These are phyloP conservation scores for Cryptosporidium sp. DNA, from an alignment of 169 alveolate genomes.

Conservation along the genomic window DNA sequence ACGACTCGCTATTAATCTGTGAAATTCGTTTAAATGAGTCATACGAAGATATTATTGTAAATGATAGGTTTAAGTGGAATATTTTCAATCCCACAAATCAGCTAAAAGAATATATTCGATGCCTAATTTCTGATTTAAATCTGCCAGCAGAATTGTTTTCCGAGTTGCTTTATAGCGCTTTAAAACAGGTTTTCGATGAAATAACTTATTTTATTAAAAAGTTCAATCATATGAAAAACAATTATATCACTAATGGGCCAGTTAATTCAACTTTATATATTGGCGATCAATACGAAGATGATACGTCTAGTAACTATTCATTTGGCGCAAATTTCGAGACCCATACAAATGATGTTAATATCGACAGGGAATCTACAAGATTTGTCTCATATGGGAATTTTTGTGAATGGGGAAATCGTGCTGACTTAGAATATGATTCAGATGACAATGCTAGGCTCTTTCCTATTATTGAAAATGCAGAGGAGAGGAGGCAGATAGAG, in stretches of 20 bases:
- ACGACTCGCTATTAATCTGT: slow-evolving; percentile 22
- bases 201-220: not conserved
- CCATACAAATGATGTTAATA: not conserved
- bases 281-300: slow-evolving; percentile 7
- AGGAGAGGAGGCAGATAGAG: slow-evolving; percentile 51
- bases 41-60: slow-evolving; percentile 48
- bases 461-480: slow-evolving; percentile 59
- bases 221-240: not conserved
- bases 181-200: slow-evolving; percentile 40
- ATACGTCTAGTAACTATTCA: slow-evolving; percentile 30
- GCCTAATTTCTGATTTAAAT: slow-evolving; percentile 28
- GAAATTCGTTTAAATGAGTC: slow-evolving; percentile 42
- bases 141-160: slow-evolving; percentile 48
- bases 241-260: not conserved
- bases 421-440: slow-evolving; percentile 65
- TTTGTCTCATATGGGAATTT: slow-evolving; percentile 27
- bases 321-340: slow-evolving; percentile 24
- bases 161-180: slow-evolving; percentile 37
- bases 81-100: slow-evolving; percentile 32
- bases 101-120: not conserved
- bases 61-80: slow-evolving; percentile 61
- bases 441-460: slow-evolving; percentile 49
- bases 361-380: not conserved
- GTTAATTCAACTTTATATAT: not conserved
- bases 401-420: slow-evolving; percentile 46